Evolutionary conservation across 2,329 filamentous ascomycete genomes (phyloP), one percentile per base, ranked within the genome.

Genomic region (Fusarium phyllophilum): DNA sequence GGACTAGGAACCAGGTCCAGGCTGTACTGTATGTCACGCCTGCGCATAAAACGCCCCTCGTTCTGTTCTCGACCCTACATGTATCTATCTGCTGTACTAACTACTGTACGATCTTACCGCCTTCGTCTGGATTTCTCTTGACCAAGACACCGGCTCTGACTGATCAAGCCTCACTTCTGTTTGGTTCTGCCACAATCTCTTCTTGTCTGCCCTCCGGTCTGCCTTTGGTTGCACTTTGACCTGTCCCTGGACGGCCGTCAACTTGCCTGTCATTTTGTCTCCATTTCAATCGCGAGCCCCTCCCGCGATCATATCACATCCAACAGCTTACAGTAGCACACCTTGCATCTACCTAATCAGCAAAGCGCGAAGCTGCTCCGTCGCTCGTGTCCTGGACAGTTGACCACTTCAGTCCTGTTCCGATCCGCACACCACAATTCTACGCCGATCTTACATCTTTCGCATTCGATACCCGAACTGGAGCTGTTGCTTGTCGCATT

Each of bases 101-200:
- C 70, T 73, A 74, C 65, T 54, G 54, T 69, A 73, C 60, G 60
- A 73, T 48, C 63, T 75, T 75, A 66, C 73, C 72, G 67, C 70
- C 70, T 61, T 71, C 54, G 62, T 75, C 62, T 73, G 61, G 42
- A 67, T 71, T 66, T 62, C 62, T 62, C 70, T 75, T 68, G 54
- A 75, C 54, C 68, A 70, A 67, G 66, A 60, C 72, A 46, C 70
- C 54, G 41, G 44, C 66, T 66, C 61, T 65, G 62, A 56, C 55
- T 59, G 58, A 55, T 68, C 70, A 72, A 78, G 73, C 76, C 73
- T 78, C 76, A 76, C 54, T 71, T 66, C 57, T 60, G 54, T 74
- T 69, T 55, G 66, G 58, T 74, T 77, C 76, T 78, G 76, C 70
- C 76, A 75, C 75, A 70, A 22, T 59, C 51, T 31, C 42, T 46